Evolutionary conservation across 2,329 filamentous ascomycete species (phyloP), one percentile per base, ranked within the genome.

Genomic region (Cryphonectria naterciae): DNA sequence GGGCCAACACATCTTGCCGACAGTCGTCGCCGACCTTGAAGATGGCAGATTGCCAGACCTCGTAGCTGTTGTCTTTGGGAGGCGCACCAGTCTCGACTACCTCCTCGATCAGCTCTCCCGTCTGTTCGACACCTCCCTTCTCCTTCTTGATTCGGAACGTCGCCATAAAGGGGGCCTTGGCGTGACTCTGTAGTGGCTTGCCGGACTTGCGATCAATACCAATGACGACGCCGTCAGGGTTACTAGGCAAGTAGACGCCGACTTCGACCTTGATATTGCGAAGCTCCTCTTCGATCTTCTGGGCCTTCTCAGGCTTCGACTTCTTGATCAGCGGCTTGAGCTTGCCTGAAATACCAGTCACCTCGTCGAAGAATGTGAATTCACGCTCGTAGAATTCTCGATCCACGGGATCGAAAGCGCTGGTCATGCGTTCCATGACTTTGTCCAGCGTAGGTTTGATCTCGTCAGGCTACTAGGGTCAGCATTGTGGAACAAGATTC

Each of bases 11-110:
- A 77, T 99, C 97, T 82, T 99, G 96, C 66, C 96, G 92, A 79
- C 96, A 98, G 81, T 99, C 96, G 79, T 99, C 96, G 73, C 96
- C 96, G 65, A 99, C 97, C 81, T 99, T 99, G 90, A 99, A 99
- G 78, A 99, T 99, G 70, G 95, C 96, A 1, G 94, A 97, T 81
- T 99, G 96, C 97, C 96, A 98, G n/a, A 95, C 92, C 80, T 99
- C 97, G 75, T 97, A 89, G 0, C 90, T 93, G 76, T 87, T 89
- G 68, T 83, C 82, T 39, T 77, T 76, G 10, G 78, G 78, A 28
- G 75, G 70, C 41, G 76, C 70, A 52, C 77, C 77, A 7, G 78
- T 80, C 69, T 83, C 83, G 66, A 81, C 82, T 2, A 83, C 78
- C 63, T 86, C 85, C 71, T 86, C 84, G 8, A 85, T 79, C 77